phyloP scores from a whole-genome alignment of 805 yeast genomes.

The Ogataea paradorogensis region DNA sequence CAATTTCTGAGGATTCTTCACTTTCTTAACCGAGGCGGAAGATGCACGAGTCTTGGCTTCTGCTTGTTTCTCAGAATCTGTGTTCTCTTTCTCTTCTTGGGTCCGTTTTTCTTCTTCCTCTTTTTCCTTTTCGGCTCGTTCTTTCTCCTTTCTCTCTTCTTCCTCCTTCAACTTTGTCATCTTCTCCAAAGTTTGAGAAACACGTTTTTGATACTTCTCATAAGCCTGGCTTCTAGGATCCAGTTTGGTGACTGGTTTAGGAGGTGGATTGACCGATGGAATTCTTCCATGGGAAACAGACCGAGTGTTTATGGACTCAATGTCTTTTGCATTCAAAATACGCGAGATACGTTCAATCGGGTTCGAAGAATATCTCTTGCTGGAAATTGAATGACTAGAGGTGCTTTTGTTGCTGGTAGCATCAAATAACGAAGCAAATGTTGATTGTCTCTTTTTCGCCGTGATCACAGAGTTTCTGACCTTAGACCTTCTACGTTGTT shows the following conservation, averaged over 20 bases:
- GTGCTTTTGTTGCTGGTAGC: conserved; percentile 5
- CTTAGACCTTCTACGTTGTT: conserved; percentile 12
- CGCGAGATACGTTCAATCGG: conserved; percentile 35
- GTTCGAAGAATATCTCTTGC: conserved; percentile 30
- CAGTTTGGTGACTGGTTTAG: conserved; percentile 54
- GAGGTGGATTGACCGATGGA: conserved; percentile 36
- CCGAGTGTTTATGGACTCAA: conserved; percentile 43
- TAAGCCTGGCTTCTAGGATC: conserved; percentile 56
- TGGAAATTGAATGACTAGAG: conserved; percentile 5
- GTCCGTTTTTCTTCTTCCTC: conserved; percentile 35
- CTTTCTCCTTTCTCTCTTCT: conserved; percentile 31
- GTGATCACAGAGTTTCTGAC: conserved; percentile 4
- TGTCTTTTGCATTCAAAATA: conserved; percentile 43
- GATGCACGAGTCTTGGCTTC: conserved; percentile 8
- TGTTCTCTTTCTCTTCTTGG: conserved; percentile 14
- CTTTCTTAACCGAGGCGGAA: conserved; percentile 18
- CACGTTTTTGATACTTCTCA: conserved; percentile 42
- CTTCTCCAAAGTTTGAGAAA: conserved; percentile 42
- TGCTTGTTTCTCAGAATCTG: conserved; percentile 9
- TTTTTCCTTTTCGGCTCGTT: conserved; percentile 25
- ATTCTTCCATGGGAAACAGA: conserved; percentile 37
- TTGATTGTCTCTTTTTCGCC: conserved; percentile 19
- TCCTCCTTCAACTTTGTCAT: conserved; percentile 28
- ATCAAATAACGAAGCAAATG: conserved; percentile 21
- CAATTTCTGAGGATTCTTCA: conserved; percentile 45